A percentile compares a stretch with the other conserved stretches of the same genome.
These are phyloP conservation scores for Debaryomyces nepalensis DNA, from an alignment of 1,139 yeast genomes.

Conservation along the genomic window DNA sequence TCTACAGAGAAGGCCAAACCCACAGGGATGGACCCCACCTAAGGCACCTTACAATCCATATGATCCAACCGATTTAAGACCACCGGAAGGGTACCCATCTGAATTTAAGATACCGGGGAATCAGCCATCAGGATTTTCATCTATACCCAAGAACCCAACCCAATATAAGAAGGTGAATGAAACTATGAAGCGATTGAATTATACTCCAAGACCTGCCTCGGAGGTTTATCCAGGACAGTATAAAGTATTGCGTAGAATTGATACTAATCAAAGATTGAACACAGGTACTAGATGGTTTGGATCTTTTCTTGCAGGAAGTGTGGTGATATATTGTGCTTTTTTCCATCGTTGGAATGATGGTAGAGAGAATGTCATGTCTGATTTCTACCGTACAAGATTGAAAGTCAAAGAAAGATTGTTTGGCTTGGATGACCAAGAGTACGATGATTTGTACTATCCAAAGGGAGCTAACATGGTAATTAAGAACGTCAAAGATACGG, in stretches of 20 bases:
- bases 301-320: slow-evolving; percentile 47
- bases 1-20: slow-evolving; percentile 66
- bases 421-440: slow-evolving; percentile 63
- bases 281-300: slow-evolving; percentile 60
- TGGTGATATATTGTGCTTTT: slow-evolving; percentile 64
- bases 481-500: slow-evolving; percentile 49
- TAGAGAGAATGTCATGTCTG: slow-evolving; percentile 73
- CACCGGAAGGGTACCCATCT: slow-evolving; percentile 85
- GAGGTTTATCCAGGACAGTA: slow-evolving; percentile 80
- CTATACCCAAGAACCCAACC: slow-evolving; percentile 69
- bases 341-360: slow-evolving; percentile 88
- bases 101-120: slow-evolving; percentile 66
- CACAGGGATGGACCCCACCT: slow-evolving; percentile 83
- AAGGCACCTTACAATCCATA: slow-evolving; percentile 85
- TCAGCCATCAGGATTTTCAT: slow-evolving; percentile 57
- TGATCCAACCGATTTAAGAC: slow-evolving; percentile 76
- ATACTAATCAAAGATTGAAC: slow-evolving; percentile 58
- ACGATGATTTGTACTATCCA: slow-evolving; percentile 61
- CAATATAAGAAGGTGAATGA: slow-evolving; percentile 73
- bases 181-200: slow-evolving; percentile 72
- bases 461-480: slow-evolving; percentile 38
- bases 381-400: slow-evolving; percentile 66
- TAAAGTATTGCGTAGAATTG: slow-evolving; percentile 68
- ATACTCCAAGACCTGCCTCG: slow-evolving; percentile 78
- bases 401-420: slow-evolving; percentile 54